Evolutionary conservation across 495 filamentous ascomycete species (phyloP), one percentile per base, ranked within the genome.

Genomic region (Talaromyces liani): DNA sequence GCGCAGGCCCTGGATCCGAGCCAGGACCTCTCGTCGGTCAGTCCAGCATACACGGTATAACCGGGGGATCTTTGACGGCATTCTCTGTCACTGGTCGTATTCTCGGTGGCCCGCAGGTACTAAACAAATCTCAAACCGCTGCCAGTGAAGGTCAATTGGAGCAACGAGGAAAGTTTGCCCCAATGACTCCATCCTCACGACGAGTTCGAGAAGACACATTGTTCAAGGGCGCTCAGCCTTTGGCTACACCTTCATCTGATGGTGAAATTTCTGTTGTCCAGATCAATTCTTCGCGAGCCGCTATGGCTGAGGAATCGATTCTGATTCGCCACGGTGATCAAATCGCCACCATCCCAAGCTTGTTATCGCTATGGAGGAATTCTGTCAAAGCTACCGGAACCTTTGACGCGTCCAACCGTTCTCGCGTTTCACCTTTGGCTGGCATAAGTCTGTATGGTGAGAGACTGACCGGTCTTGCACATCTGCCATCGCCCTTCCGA

Each of bases 141-240:
- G 34, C 74, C 75, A 69, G 74, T 73, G 58, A 70, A 77, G 53
- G 77, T 59, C 66, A 33, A 16, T 73, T 41, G 69, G 77, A 70
- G 64, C 74, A 76, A 63, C 77, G 65, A 56, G 77, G 85, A 5
- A 85, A 81, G 65, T 87, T 96, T 58, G 88, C 87, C 1, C 92
- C 91, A 0, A 90, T 92, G 88, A 95, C 92, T 6, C 92, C 92
- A 2, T 87, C 90, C 36, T 91, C 92, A 2, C 82, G 91, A 59
- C 86, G 86, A 14, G 66, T 81, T 1, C 80, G 79, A 18, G 78
- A 87, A 67, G 82, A 85, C 61, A 76, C 72, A 1, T 72, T 88
- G 6, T 80, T 88, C 59, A 79, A 77, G 54, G 82, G 82, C 12
- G 56, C 67, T 4, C 65, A 68, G 60, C 71, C 60, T 12, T 59